Percentiles rank a stretch among this genome's conserved stretches.
Conservation (phyloP, 140 eudicot genomes). For the Senecio squalidus region DNA sequence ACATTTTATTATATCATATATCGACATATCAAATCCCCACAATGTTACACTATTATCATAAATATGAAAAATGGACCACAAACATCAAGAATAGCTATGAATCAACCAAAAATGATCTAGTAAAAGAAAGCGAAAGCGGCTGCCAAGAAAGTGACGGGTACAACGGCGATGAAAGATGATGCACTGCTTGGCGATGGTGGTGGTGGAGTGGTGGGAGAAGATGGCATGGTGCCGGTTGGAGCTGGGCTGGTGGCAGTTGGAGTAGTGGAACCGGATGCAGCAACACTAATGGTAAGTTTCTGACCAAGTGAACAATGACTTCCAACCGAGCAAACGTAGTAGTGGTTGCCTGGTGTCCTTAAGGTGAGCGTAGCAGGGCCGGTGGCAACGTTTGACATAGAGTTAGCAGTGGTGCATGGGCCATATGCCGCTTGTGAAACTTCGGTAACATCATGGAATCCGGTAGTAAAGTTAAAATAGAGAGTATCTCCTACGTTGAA, state of each 20-base stretch:
- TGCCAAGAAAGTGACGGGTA: slow-evolving; percentile 19
- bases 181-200: slow-evolving; percentile 6
- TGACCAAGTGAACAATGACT: slow-evolving; percentile 42
- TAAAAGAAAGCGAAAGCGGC: slow-evolving; percentile 19
- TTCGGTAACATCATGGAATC: slow-evolving; percentile 25
- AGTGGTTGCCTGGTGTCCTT: slow-evolving; percentile 22
- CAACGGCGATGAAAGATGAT: slow-evolving; percentile 5
- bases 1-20: neutral
- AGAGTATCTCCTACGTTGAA: slow-evolving; percentile 39
- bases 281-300: slow-evolving; percentile 32
- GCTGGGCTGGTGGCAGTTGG: slow-evolving; percentile 8
- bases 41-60: neutral
- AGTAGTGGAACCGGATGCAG: neutral
- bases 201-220: neutral
- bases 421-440: slow-evolving; percentile 39
- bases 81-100: neutral
- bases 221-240: slow-evolving; percentile 2
- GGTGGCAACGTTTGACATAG: neutral
- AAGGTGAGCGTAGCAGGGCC: slow-evolving; percentile 37
- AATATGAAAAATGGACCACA: neutral
- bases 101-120: slow-evolving; percentile 23
- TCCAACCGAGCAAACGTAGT: slow-evolving; percentile 29
- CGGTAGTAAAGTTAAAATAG: slow-evolving; percentile 32
- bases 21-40: neutral
- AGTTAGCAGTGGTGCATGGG: slow-evolving; percentile 25